Percentiles rank a stretch among this genome's conserved stretches.
Conservation (phyloP, 116 monocot genomes). For the Thalassia testudinum region DNA sequence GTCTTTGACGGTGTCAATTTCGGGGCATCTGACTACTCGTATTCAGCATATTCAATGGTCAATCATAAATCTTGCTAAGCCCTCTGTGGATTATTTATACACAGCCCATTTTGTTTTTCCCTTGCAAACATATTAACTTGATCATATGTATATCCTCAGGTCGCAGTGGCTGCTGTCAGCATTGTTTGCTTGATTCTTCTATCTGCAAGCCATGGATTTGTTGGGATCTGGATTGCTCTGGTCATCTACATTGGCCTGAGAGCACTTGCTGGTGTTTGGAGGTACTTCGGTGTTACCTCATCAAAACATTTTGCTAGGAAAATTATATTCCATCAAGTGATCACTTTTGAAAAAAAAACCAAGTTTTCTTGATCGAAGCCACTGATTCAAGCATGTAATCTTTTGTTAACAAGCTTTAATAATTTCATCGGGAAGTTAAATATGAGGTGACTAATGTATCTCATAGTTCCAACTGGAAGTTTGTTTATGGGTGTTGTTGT, state of each 20-base stretch:
- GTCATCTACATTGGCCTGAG: slow-evolving; percentile 75
- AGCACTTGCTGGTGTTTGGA: slow-evolving; percentile 78
- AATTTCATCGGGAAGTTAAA: too few species aligned
- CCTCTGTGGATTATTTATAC: too few species aligned
- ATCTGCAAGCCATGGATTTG: slow-evolving; percentile 55
- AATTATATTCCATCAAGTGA: too few species aligned
- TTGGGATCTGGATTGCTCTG: slow-evolving; percentile 81
- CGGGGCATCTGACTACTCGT: slow-evolving; percentile 92
- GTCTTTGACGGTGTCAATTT: slow-evolving; percentile 92
- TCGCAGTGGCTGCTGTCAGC: slow-evolving; percentile 62
- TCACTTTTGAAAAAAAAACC: too few species aligned
- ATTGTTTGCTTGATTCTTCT: slow-evolving; percentile 50
- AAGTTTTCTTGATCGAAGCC: too few species aligned
- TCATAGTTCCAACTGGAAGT: too few species aligned
- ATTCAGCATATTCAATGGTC: slow-evolving; percentile 91
- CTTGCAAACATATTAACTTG: not conserved
- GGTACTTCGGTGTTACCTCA: slow-evolving; percentile 24
- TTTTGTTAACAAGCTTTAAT: too few species aligned
- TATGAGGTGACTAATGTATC: too few species aligned
- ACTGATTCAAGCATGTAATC: too few species aligned
- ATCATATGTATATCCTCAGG: slow-evolving; percentile 16
- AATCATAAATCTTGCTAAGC: slow-evolving; percentile 1
- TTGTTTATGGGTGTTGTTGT: too few species aligned
- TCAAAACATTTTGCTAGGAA: not conserved
- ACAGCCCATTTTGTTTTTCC: not conserved